Percentiles rank a stretch among this genome's conserved stretches.
phyloP scores from a whole-genome alignment of 306 rosid genomes.

The Morella rubra region DNA sequence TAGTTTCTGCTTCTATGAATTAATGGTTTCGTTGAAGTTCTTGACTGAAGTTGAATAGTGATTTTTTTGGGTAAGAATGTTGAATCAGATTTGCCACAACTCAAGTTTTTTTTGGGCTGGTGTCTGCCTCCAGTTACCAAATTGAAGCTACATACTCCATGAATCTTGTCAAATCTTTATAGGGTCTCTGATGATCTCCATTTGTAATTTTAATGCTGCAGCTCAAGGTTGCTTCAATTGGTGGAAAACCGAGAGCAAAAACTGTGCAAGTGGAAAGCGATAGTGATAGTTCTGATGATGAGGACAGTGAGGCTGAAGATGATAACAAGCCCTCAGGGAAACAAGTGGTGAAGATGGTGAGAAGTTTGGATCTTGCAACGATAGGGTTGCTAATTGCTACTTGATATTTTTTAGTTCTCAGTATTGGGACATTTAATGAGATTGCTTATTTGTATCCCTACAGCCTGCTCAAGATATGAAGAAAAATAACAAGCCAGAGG shows the following conservation, averaged over 20 bases:
- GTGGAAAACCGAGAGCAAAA: slow-evolving; percentile 20
- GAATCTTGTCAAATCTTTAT: background rate
- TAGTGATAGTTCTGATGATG: slow-evolving; percentile 29
- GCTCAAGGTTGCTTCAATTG: slow-evolving; percentile 14
- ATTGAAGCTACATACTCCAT: background rate
- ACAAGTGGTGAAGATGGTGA: slow-evolving; percentile 17
- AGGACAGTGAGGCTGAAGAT: slow-evolving; percentile 5
- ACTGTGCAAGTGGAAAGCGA: slow-evolving; percentile 25
- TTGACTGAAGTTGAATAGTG: no score
- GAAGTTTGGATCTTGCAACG: background rate
- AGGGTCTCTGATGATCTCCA: no score
- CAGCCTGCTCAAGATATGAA: no score
- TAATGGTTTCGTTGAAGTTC: background rate
- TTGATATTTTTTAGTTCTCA: no score
- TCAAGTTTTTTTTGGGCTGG: background rate
- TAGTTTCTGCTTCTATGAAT: background rate
- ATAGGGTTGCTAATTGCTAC: background rate
- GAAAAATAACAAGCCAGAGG: background rate
- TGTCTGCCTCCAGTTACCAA: background rate
- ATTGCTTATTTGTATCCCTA: no score
- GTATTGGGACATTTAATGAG: no score
- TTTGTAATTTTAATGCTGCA: background rate
- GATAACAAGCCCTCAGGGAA: slow-evolving; percentile 21
- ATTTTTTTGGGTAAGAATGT: no score
- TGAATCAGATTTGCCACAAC: no score